Conservation (phyloP, 2,329 filamentous ascomycete genomes). For the Metarhizium guizhouense region DNA sequence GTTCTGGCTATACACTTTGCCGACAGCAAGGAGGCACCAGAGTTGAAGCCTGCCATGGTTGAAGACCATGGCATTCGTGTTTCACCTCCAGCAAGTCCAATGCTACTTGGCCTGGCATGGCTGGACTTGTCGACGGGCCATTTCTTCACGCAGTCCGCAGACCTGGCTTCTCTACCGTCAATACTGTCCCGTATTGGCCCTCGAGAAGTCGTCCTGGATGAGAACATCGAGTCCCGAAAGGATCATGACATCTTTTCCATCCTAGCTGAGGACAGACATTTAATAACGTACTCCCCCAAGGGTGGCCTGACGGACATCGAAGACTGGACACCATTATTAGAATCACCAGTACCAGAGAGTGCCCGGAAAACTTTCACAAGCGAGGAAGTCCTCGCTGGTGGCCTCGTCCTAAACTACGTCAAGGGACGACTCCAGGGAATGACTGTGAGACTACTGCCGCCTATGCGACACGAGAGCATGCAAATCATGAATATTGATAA, state of each 20-base stretch:
- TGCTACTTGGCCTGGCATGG: slow-evolving; percentile 74
- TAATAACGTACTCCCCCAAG: slow-evolving; percentile 61
- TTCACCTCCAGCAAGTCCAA: slow-evolving; percentile 5
- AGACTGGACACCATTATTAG: slow-evolving; percentile 70
- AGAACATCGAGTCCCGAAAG: slow-evolving; percentile 46
- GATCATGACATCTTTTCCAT: slow-evolving; percentile 55
- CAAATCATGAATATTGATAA: slow-evolving; percentile 87
- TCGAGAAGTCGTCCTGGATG: slow-evolving; percentile 73
- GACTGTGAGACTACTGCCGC: slow-evolving; percentile 75
- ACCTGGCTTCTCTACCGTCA: slow-evolving; percentile 64
- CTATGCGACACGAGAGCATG: slow-evolving; percentile 61
- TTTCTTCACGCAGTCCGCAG: slow-evolving; percentile 76
- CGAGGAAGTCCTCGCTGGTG: slow-evolving; percentile 68
- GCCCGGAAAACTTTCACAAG: slow-evolving; percentile 49
- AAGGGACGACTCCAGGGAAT: slow-evolving; percentile 67
- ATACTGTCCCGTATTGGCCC: slow-evolving; percentile 76
- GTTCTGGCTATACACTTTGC: slow-evolving; percentile 67
- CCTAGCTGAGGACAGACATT: slow-evolving; percentile 65
- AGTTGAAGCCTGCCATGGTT: not conserved
- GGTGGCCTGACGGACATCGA: slow-evolving; percentile 38
- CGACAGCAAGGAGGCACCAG: not conserved
- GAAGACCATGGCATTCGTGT: slow-evolving; percentile 3
- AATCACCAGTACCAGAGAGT: slow-evolving; percentile 54
- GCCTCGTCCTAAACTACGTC: slow-evolving; percentile 77
- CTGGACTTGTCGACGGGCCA: slow-evolving; percentile 90